A percentile compares a stretch with the other conserved stretches of the same genome.
Conservation (phyloP, 352 stramenopile species). For the Pythium volutum region DNA sequence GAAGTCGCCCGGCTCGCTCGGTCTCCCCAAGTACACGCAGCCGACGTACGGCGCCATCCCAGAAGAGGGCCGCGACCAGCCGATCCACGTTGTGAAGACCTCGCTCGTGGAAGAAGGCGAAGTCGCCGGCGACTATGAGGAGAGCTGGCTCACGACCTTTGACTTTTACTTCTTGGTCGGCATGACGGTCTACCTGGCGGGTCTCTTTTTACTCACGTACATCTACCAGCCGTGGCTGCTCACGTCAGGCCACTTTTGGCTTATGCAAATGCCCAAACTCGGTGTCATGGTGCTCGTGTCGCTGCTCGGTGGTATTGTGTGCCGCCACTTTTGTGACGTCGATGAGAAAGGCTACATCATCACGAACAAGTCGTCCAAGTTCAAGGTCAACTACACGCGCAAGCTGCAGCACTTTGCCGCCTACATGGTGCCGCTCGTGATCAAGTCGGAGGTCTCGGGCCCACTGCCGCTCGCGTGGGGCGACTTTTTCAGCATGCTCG, state of each 20-base stretch:
- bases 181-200: slow-evolving; percentile 44
- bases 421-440: slow-evolving; percentile 76
- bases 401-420: slow-evolving; percentile 79
- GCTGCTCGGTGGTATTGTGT: slow-evolving; percentile 71
- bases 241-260: slow-evolving; percentile 25
- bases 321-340: slow-evolving; percentile 79
- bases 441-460: slow-evolving; percentile 57
- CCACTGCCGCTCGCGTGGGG: slow-evolving; percentile 71
- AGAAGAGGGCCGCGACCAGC: slow-evolving; percentile 30
- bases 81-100: slow-evolving; percentile 40
- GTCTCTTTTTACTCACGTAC: slow-evolving; percentile 43
- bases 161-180: slow-evolving; percentile 57
- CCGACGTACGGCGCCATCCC: slow-evolving; percentile 43
- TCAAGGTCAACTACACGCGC: slow-evolving; percentile 88
- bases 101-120: slow-evolving; percentile 63
- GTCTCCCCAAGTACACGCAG: slow-evolving; percentile 35
- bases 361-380: slow-evolving; percentile 64
- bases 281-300: slow-evolving; percentile 63
- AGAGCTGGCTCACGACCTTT: slow-evolving; percentile 53
- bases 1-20: slow-evolving; percentile 43
- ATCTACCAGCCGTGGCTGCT: slow-evolving; percentile 48
- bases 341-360: slow-evolving; percentile 85
- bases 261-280: slow-evolving; percentile 48
- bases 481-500: slow-evolving; percentile 78
- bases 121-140: slow-evolving; percentile 51